phyloP scores from a whole-genome alignment of 2,329 filamentous ascomycete genomes.

The Calonectria ilicicola region DNA sequence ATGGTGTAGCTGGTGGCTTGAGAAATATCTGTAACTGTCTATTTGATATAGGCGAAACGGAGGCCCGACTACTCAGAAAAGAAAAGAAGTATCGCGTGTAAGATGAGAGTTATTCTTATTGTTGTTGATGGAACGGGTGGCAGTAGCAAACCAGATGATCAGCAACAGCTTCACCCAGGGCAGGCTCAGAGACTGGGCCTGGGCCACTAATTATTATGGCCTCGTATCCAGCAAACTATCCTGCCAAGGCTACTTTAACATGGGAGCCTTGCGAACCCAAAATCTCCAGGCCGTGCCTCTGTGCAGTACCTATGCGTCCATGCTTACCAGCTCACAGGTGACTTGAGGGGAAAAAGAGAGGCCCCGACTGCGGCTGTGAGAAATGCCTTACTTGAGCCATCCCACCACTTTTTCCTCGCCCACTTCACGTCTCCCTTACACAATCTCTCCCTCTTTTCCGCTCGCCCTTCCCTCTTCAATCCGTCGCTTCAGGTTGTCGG shows the following conservation, averaged over 20 bases:
- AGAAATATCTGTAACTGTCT: background rate
- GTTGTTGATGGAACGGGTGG: background rate
- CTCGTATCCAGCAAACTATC: background rate
- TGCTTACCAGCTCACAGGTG: conserved; percentile 4
- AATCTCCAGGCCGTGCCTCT: background rate
- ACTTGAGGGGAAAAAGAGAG: conserved; percentile 1
- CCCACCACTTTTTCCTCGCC: background rate
- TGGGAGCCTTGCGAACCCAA: conserved; percentile 7
- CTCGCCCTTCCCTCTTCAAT: background rate
- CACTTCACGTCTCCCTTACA: background rate
- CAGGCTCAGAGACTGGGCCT: background rate
- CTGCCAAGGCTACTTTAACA: background rate
- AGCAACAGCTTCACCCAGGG: background rate
- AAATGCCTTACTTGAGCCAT: background rate
- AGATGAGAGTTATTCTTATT: background rate
- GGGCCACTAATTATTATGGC: conserved; percentile 5
- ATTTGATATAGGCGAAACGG: background rate
- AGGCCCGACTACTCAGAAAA: background rate
- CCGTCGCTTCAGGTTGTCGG: background rate
- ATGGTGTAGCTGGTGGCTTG: background rate
- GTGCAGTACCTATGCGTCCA: background rate
- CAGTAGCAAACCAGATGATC: background rate
- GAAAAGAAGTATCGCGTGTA: background rate
- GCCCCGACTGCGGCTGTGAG: background rate
- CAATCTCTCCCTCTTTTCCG: background rate